These are phyloP conservation scores for Clonostachys sp. DNA, from an alignment of 2,329 filamentous ascomycete species.

Conservation along the genomic window DNA sequence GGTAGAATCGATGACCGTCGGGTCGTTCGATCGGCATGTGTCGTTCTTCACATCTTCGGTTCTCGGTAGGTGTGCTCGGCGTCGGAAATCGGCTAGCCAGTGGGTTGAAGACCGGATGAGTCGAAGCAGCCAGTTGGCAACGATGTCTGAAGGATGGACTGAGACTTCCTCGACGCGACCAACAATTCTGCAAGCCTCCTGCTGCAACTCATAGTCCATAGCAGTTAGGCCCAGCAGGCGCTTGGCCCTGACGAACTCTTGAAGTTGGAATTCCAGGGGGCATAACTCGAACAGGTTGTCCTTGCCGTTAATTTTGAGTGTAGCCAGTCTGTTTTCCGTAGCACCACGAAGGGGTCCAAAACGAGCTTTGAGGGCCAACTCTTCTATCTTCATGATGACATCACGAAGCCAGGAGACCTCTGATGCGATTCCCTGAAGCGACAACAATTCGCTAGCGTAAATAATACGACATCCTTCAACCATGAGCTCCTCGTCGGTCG, in stretches of 20 bases:
- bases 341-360: slow-evolving; percentile 41
- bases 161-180: slow-evolving; percentile 50
- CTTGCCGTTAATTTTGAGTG: slow-evolving; percentile 53
- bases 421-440: slow-evolving; percentile 27
- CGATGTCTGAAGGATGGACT: slow-evolving; percentile 38
- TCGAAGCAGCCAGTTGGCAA: slow-evolving; percentile 53
- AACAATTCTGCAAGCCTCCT: slow-evolving; percentile 53
- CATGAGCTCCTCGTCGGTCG: slow-evolving; percentile 48
- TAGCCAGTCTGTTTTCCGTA: slow-evolving; percentile 39
- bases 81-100: slow-evolving; percentile 54
- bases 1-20: slow-evolving; percentile 51
- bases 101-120: slow-evolving; percentile 40
- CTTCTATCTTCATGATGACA: slow-evolving; percentile 45
- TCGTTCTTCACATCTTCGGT: slow-evolving; percentile 48
- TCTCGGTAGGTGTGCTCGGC: slow-evolving; percentile 51
- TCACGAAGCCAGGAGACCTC: slow-evolving; percentile 53
- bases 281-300: slow-evolving; percentile 52
- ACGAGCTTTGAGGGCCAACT: slow-evolving; percentile 34
- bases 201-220: slow-evolving; percentile 55
- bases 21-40: slow-evolving; percentile 44
- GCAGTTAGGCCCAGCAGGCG: slow-evolving; percentile 51
- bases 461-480: slow-evolving; percentile 56
- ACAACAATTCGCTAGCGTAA: slow-evolving; percentile 45
- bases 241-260: slow-evolving; percentile 46
- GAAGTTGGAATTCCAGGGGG: slow-evolving; percentile 48